Conservation (phyloP, 1,284 basidiomycete species). For the Pyrrhoderma lamaoense region DNA sequence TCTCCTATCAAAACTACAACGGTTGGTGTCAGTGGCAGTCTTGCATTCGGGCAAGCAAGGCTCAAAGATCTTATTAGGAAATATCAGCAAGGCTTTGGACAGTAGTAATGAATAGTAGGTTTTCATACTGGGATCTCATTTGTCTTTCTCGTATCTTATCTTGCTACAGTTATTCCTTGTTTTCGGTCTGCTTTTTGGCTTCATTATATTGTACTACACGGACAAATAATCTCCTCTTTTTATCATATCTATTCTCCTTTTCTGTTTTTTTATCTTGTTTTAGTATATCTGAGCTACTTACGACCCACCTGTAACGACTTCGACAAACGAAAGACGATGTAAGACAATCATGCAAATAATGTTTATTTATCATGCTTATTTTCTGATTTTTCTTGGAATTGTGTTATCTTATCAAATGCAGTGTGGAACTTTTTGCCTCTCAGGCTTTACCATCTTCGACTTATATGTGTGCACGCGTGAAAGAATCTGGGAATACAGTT, state of each 20-base stretch:
- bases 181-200: neutral
- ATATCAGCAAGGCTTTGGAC: conserved; percentile 41
- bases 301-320: no score
- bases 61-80: conserved; percentile 73
- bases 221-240: neutral
- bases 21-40: conserved; percentile 27
- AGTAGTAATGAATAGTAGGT: neutral
- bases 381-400: no score
- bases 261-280: neutral
- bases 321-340: no score
- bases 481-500: no score
- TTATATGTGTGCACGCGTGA: no score
- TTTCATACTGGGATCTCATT: neutral
- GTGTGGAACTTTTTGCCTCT: no score
- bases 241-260: neutral
- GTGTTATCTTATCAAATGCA: no score
- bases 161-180: neutral
- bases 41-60: conserved; percentile 67
- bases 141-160: neutral
- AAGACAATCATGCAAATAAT: no score
- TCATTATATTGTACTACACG: neutral
- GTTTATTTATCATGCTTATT: no score
- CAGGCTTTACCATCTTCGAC: no score
- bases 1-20: no score
- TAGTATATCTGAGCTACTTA: no score